Evolutionary conservation across 139 green algal genomes (phyloP).

Genomic region (Chlorella sp.): DNA sequence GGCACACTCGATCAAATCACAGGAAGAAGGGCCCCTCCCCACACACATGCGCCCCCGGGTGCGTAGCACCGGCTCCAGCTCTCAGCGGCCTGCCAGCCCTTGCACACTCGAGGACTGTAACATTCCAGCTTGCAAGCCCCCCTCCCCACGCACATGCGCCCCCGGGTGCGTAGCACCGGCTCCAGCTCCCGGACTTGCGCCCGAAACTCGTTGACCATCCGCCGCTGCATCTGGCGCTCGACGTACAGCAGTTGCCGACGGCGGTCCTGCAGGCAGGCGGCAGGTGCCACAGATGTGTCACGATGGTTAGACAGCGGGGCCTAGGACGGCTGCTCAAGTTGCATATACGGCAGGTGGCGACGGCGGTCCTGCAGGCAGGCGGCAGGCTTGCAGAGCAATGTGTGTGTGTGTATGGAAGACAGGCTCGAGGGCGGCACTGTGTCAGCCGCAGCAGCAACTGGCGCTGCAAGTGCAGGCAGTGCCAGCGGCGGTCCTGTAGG

Average conservation of each 20-base stretch:
- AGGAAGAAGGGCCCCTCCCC: neutral
- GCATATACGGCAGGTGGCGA: neutral
- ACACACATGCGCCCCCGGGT: slow-evolving; percentile 23
- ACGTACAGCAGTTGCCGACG: slow-evolving; percentile 26
- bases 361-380: no score
- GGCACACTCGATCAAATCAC: neutral
- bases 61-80: neutral
- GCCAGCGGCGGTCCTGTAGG: no score
- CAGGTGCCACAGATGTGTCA: neutral
- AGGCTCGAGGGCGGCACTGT: no score
- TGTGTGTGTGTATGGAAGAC: no score
- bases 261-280: neutral
- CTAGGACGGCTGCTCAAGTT: neutral
- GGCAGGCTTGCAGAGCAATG: no score
- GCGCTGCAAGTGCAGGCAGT: no score
- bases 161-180: slow-evolving; percentile 37
- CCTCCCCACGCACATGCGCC: slow-evolving; percentile 3
- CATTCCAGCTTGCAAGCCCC: neutral
- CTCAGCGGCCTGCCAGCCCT: no score
- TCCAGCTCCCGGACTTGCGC: slow-evolving; percentile 30
- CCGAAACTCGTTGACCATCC: slow-evolving; percentile 36
- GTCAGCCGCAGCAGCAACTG: no score
- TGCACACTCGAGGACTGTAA: neutral
- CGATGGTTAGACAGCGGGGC: neutral
- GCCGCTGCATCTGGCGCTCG: slow-evolving; percentile 37